Conservation (phyloP, 352 stramenopile genomes). For the Globisporangium nunn region DNA sequence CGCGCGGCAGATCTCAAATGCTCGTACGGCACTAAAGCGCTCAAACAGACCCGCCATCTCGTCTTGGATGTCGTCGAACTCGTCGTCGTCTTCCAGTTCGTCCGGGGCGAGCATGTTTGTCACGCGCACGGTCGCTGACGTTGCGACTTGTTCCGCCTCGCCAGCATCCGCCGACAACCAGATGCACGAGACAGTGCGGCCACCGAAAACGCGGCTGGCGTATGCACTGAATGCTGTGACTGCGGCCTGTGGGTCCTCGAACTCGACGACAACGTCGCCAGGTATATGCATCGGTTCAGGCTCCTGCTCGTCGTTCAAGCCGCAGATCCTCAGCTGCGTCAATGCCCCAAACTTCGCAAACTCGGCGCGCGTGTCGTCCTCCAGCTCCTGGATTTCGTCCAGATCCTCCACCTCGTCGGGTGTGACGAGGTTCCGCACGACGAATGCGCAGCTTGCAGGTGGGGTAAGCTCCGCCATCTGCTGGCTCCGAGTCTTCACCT, state of each 20-base stretch:
- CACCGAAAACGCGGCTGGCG: conserved; percentile 5
- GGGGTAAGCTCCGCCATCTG: too few relatives aligned
- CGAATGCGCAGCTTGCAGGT: conserved; percentile 6
- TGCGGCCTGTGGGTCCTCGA: neutral
- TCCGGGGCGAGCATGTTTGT: conserved; percentile 9
- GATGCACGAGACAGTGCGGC: conserved; percentile 3
- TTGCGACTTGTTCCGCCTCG: neutral
- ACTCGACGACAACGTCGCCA: conserved; percentile 12
- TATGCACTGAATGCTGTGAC: conserved; percentile 5
- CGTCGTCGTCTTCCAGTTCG: conserved; percentile 7
- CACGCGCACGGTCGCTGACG: neutral
- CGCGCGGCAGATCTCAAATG: neutral
- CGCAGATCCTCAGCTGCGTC: conserved; percentile 13
- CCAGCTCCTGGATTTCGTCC: conserved; percentile 42
- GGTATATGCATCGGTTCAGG: neutral
- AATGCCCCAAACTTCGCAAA: conserved; percentile 25
- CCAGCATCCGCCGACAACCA: neutral
- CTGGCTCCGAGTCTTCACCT: neutral
- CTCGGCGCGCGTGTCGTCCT: conserved; percentile 24
- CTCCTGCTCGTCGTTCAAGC: neutral
- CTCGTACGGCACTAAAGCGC: neutral
- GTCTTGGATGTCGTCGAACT: conserved; percentile 7
- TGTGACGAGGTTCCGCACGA: conserved; percentile 27
- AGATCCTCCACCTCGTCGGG: conserved; percentile 39
- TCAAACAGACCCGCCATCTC: conserved; percentile 2